Percentiles rank a stretch among this genome's conserved stretches.
phyloP scores from a whole-genome alignment of 306 rosid genomes.

The Gynostemma pentaphyllum region DNA sequence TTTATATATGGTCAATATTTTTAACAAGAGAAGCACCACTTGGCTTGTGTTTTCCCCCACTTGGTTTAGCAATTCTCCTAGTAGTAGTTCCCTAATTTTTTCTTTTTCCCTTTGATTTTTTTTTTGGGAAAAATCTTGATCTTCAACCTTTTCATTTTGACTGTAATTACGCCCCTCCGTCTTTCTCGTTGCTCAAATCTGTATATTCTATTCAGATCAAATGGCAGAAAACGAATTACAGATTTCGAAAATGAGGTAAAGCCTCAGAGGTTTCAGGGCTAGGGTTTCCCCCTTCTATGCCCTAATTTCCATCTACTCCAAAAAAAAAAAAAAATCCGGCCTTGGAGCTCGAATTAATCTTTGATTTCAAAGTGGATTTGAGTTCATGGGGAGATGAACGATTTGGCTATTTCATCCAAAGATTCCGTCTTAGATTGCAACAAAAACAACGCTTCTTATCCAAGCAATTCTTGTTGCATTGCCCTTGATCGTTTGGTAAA shows the following conservation, averaged over 20 bases:
- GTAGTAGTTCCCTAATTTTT: too few species aligned
- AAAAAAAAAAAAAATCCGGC: background rate
- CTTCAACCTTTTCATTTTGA: too few species aligned
- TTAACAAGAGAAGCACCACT: too few species aligned
- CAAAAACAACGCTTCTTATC: slow-evolving; percentile 22
- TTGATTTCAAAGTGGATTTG: slow-evolving; percentile 12
- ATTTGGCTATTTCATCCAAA: slow-evolving; percentile 30
- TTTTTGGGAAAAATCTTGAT: too few species aligned
- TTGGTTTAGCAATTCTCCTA: too few species aligned
- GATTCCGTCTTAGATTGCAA: slow-evolving; percentile 37
- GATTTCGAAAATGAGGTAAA: slow-evolving; percentile 5
- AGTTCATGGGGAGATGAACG: slow-evolving; percentile 63
- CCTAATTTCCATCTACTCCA: background rate
- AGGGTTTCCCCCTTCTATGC: background rate
- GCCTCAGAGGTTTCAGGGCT: background rate
- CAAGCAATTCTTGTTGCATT: slow-evolving; percentile 17
- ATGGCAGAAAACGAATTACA: background rate
- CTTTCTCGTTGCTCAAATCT: too few species aligned
- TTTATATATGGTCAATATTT: too few species aligned
- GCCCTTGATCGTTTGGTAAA: slow-evolving; percentile 5
- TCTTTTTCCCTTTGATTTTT: too few species aligned
- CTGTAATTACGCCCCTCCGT: too few species aligned
- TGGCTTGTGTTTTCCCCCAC: too few species aligned
- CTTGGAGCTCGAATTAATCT: background rate
- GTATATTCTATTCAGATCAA: background rate